Evolutionary conservation across 805 yeast genomes (phyloP).

Genomic region (Ogataea siamensis): DNA sequence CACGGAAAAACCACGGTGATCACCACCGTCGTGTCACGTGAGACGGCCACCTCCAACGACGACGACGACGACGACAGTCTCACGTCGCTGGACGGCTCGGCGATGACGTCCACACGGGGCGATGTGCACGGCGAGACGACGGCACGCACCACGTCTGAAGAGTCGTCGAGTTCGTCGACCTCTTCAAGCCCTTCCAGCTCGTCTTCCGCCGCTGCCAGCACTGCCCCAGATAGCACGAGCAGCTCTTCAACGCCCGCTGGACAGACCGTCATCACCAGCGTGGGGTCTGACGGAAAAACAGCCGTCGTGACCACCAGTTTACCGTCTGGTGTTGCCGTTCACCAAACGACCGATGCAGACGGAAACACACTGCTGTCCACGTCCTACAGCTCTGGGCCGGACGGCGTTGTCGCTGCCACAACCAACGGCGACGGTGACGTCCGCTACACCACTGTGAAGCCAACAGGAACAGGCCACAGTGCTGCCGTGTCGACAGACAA

Average conservation of each 20-base stretch:
- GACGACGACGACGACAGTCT: constrained; percentile 1
- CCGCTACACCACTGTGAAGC: constrained; percentile 1
- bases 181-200: not conserved
- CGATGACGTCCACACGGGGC: constrained; percentile 1
- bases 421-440: constrained; percentile 2
- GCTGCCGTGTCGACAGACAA: too few species aligned
- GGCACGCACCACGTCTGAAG: too few species aligned
- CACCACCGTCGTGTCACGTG: constrained; percentile 2
- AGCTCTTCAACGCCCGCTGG: not conserved
- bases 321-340: constrained; percentile 3
- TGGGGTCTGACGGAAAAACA: constrained; percentile 1
- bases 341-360: constrained; percentile 1
- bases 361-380: constrained; percentile 5
- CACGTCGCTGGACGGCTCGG: constrained; percentile 9
- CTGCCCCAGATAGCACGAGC: not conserved
- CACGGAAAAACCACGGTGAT: constrained; percentile 1
- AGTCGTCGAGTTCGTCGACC: too few species aligned
- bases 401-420: constrained; percentile 1
- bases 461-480: too few species aligned
- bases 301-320: constrained; percentile 6
- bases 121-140: not conserved
- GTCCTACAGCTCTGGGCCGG: constrained; percentile 1
- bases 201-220: not conserved
- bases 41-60: not conserved
- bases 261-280: constrained; percentile 3